These are phyloP conservation scores for Fusarium longipes DNA, from an alignment of 2,329 filamentous ascomycete genomes.

Conservation along the genomic window DNA sequence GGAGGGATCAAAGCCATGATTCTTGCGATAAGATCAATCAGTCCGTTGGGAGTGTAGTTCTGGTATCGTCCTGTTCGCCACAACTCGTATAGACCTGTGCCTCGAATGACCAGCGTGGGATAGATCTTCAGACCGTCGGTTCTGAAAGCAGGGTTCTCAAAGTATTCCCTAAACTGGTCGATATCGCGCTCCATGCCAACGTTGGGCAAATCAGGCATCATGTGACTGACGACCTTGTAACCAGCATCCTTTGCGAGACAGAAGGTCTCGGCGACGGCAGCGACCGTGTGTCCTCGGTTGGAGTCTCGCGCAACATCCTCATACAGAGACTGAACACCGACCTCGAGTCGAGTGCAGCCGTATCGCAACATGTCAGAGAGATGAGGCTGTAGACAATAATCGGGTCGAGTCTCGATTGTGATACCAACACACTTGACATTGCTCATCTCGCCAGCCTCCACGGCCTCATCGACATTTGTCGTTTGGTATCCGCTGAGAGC, in stretches of 20 bases:
- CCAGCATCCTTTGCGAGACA: constrained; percentile 97
- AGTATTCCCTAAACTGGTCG: constrained; percentile 97
- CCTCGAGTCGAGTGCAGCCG: constrained; percentile 92
- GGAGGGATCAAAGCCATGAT: constrained; percentile 94
- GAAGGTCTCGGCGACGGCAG: constrained; percentile 95
- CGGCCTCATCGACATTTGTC: constrained; percentile 92
- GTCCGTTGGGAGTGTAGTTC: constrained; percentile 97
- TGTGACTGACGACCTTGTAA: constrained; percentile 98
- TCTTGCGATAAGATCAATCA: constrained; percentile 95
- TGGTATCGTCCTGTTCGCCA: constrained; percentile 98
- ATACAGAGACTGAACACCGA: constrained; percentile 96
- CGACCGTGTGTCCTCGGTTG: constrained; percentile 95
- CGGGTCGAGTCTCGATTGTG: constrained; percentile 95
- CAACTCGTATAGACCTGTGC: constrained; percentile 94
- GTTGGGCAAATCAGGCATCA: constrained; percentile 99
- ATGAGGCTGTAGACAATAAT: constrained; percentile 97
- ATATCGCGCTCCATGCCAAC: constrained; percentile 98
- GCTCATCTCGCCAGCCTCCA: constrained; percentile 94
- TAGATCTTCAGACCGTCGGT: constrained; percentile 99
- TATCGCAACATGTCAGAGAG: constrained; percentile 97
- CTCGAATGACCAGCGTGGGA: constrained; percentile 94
- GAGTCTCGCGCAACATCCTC: constrained; percentile 99
- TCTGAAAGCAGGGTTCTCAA: constrained; percentile 94
- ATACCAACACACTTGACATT: constrained; percentile 98
- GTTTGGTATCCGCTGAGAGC: constrained; percentile 96